A percentile compares a stretch with the other conserved stretches of the same genome.
Conservation (phyloP, 345 rosid species). For the Brassica juncea region DNA sequence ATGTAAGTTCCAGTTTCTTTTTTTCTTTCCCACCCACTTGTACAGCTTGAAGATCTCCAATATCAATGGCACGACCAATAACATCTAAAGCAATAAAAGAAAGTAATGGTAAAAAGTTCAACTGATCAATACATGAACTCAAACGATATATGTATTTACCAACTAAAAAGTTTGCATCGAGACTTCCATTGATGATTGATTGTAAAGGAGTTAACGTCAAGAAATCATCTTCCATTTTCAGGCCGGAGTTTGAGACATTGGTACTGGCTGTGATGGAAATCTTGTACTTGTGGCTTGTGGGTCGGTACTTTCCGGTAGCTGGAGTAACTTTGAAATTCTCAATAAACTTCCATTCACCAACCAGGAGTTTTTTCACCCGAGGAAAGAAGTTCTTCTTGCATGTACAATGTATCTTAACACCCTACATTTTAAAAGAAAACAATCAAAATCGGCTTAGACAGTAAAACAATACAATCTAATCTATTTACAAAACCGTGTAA, state of each 20-base stretch:
- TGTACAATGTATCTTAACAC: not conserved
- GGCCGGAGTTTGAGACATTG: not conserved
- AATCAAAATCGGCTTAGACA: not conserved
- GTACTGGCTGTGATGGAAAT: not conserved
- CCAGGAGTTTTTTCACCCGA: not conserved
- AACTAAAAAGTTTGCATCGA: not conserved
- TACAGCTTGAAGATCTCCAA: too few species aligned
- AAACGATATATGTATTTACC: not conserved
- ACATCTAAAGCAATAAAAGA: too few species aligned
- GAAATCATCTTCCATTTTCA: not conserved
- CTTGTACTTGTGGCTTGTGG: not conserved
- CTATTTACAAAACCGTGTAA: not conserved
- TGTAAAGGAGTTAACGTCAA: not conserved
- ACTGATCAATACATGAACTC: too few species aligned
- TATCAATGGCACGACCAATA: too few species aligned
- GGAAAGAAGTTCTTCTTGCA: not conserved
- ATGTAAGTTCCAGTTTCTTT: too few species aligned
- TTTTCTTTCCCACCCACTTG: too few species aligned
- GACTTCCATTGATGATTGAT: not conserved
- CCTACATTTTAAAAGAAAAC: too few species aligned
- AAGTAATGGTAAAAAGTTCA: too few species aligned
- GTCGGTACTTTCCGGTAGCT: not conserved
- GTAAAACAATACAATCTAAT: too few species aligned
- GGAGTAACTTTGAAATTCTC: not conserved
- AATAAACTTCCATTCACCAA: not conserved